Evolutionary conservation across 805 yeast species (phyloP).

Genomic region (Saccharomycopsis sp.): DNA sequence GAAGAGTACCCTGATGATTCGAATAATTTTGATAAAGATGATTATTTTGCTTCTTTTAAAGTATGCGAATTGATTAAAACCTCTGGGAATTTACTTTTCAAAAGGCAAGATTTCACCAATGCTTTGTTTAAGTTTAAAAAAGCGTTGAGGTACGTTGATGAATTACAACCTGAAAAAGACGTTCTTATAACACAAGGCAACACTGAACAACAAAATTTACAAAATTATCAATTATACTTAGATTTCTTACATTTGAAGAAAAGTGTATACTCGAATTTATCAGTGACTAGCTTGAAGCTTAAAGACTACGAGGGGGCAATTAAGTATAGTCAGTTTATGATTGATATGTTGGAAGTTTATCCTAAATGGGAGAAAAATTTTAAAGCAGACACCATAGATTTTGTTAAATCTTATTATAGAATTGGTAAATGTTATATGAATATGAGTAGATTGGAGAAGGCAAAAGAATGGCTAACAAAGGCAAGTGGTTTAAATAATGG

Average conservation of each 20-base stretch:
- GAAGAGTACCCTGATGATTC: constrained; percentile 81
- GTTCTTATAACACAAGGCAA: constrained; percentile 22
- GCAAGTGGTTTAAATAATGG: constrained; percentile 40
- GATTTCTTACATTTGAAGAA: constrained; percentile 42
- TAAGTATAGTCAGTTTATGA: constrained; percentile 47
- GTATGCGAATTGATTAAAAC: constrained; percentile 55
- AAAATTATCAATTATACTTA: constrained; percentile 42
- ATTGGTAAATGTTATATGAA: constrained; percentile 41
- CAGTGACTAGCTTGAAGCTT: constrained; percentile 46
- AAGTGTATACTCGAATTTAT: constrained; percentile 43
- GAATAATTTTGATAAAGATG: constrained; percentile 47
- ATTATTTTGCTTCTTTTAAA: constrained; percentile 41
- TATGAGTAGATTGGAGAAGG: constrained; percentile 41
- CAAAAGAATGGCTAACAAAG: constrained; percentile 38
- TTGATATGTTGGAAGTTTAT: constrained; percentile 34
- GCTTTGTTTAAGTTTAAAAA: constrained; percentile 61
- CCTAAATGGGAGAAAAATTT: constrained; percentile 28
- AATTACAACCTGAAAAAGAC: constrained; percentile 63
- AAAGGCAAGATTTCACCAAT: constrained; percentile 40
- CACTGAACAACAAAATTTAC: constrained; percentile 9
- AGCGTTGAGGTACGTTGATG: constrained; percentile 62
- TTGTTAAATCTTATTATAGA: constrained; percentile 55
- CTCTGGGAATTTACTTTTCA: constrained; percentile 57
- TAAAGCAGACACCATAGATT: constrained; percentile 32
- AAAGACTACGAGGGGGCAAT: constrained; percentile 42